phyloP scores from a whole-genome alignment of 768 basidiomycete genomes.

The Serendipita sp. region DNA sequence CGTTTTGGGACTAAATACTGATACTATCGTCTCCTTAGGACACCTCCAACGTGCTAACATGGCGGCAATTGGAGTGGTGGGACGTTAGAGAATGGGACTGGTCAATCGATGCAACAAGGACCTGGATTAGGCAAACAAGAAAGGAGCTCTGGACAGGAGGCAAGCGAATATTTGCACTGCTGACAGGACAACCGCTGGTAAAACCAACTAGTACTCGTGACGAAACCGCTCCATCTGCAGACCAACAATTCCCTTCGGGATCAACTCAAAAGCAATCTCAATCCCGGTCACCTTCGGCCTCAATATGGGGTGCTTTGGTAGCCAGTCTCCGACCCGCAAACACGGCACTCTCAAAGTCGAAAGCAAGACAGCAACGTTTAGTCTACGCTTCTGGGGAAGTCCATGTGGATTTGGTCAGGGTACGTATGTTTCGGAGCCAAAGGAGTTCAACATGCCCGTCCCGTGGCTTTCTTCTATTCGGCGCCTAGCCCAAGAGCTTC shows the following conservation, averaged over 20 bases:
- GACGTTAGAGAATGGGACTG: constrained; percentile 6
- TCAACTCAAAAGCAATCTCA: neutral
- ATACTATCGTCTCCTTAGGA: neutral
- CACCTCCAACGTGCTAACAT: neutral
- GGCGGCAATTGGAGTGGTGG: neutral
- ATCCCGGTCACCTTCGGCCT: neutral
- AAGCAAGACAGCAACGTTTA: constrained; percentile 19
- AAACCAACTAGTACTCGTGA: neutral
- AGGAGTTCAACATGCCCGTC: neutral
- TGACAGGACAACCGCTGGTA: neutral
- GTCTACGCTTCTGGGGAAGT: constrained; percentile 62
- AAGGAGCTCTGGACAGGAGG: neutral
- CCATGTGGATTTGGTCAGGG: constrained; percentile 63
- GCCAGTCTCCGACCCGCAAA: neutral
- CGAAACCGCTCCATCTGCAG: constrained; percentile 16
- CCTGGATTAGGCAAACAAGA: neutral
- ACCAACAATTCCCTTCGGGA: constrained; percentile 9
- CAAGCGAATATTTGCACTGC: constrained; percentile 1
- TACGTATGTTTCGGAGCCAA: constrained; percentile 20
- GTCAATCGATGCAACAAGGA: neutral
- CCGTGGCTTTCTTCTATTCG: neutral
- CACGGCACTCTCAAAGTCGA: neutral
- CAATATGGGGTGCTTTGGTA: neutral
- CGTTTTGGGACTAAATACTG: neutral
- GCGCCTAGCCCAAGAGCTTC: neutral